Evolutionary conservation across 495 filamentous ascomycete genomes (phyloP), one percentile per base, ranked within the genome.

Genomic region (Neurospora sp.): DNA sequence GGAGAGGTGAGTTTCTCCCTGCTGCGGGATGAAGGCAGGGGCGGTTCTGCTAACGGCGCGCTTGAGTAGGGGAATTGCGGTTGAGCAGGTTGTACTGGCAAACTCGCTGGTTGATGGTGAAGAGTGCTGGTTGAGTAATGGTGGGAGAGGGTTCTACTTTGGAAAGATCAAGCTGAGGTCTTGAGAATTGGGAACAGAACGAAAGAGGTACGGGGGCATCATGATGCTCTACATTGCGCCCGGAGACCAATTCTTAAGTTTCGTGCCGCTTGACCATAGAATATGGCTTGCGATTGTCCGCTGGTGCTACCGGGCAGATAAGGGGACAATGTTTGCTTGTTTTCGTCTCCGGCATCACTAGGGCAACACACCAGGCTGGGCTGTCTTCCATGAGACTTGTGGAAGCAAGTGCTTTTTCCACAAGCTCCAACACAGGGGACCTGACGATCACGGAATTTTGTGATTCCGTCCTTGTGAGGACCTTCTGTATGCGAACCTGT

Each of bases 121-220:
- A 79, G 85, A 88, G 71, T 91, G 93, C 74, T 94, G 92, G 90
- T 82, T 97, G 72, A 96, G 93, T 76, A 97, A 94, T 80, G 93
- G 91, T 0, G 91, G 92, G n/a, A 85, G 91, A 74, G 94, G 93
- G 0, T 97, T 95, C 76, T 85, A 90, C 18, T 81, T 75, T 71
- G 83, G 82, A 14, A 81, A 69, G 35, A 71, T 82, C 20, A 77
- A 73, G 40, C 9, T 80, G 70, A 31, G 35, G 35, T 37, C 53
- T 0, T 75, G 71, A 77, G 9, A 20, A 31, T 31, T 31, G 27
- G 27, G 27, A 31, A 31, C 27, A 31, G 27, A 31, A 31, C 27
- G 27, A 31, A 31, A 31, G 27, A 31, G 27, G 27, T 31, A 31
- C 27, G 3, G 27, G 27, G 27, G 27, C 27, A 31, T 31, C 27